phyloP scores from a whole-genome alignment of 768 basidiomycete species.

The Pleurotus pulmonarius region DNA sequence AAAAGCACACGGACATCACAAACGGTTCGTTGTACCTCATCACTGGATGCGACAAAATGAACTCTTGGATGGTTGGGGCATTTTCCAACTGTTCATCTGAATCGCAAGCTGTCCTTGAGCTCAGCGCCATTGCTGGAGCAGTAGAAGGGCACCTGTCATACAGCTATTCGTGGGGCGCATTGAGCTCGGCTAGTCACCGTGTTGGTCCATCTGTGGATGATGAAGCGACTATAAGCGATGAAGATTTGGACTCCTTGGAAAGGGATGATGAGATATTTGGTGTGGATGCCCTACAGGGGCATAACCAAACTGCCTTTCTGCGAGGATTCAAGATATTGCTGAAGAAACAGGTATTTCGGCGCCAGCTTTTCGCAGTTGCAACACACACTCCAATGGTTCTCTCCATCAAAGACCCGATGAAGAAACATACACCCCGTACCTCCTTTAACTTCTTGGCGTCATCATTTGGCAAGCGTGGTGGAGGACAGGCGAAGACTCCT shows the following conservation, averaged over 20 bases:
- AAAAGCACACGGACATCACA: neutral
- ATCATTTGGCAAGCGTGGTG: too few relatives aligned
- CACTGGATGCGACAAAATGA: slow-evolving; percentile 15
- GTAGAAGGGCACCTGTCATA: neutral
- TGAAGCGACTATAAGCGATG: neutral
- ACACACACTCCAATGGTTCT: neutral
- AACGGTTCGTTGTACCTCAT: slow-evolving; percentile 11
- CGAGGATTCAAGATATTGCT: slow-evolving; percentile 6
- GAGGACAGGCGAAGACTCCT: too few relatives aligned
- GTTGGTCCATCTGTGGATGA: neutral
- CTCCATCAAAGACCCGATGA: neutral
- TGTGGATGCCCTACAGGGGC: neutral
- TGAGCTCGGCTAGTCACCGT: neutral
- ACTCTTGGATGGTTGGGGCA: slow-evolving; percentile 14
- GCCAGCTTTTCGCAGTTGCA: neutral
- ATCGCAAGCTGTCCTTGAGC: neutral
- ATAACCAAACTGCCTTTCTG: slow-evolving; percentile 17
- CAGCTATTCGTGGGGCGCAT: slow-evolving; percentile 6
- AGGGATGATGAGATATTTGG: neutral
- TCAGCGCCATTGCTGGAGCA: neutral
- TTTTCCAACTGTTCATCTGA: neutral
- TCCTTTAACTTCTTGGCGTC: too few relatives aligned
- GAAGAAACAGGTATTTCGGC: neutral
- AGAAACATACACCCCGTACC: too few relatives aligned
- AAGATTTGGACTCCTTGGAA: neutral